Base-by-base conservation (phyloP, 2,329 filamentous ascomycete genomes). In the Diaporthe citriasiana region DNA sequence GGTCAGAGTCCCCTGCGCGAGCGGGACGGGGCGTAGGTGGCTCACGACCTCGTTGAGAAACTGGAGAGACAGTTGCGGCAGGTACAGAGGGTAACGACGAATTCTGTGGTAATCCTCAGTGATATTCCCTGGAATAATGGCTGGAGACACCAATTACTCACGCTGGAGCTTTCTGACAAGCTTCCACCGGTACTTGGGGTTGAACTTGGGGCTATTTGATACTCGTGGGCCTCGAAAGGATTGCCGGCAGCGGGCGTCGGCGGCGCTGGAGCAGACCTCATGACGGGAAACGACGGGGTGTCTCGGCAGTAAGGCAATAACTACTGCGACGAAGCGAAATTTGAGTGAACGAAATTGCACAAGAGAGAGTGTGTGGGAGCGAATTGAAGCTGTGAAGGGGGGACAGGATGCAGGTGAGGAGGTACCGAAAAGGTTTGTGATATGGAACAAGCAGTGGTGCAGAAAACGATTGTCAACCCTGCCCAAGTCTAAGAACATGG, bases 161-260 rank as follows among this genome's bases (percentile, higher is more conserved):
- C 74, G 40, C n/a, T 51, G 9, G 71, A 73, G 30, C 12, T 59
- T 10, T n/a, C 30, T 38, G 50, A 74, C 5, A 71, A 57, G 25
- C 45, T 50, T 4, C 71, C 65, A 40, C 27, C n/a, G 13, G 45
- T 56, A 19, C 71, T 69, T 3, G 71, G 45, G 4, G 17, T 38
- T 12, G 75, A 75, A 33, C 38, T 51, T 7, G 56, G 63, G 12
- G 75, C 69, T 17, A 66, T 45, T 50, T 75, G 70, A 33, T 73
- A 75, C 27, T 74, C 69, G 22, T n/a, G 55, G n/a, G 63, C 57
- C 65, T 76, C 75, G 22, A 76, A 76, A 12, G 75, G 75, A 22
- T 76, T 73, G 25, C 25, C 56, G 17, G 25, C 50, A 40, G 60
- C 42, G 15, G 38, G 33, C 40, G 74, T 27, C 9, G 42, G 45